A percentile compares a stretch with the other conserved stretches of the same genome.
Conservation (phyloP, 2,329 filamentous ascomycete species). For the Tolypocladium guangdongense region DNA sequence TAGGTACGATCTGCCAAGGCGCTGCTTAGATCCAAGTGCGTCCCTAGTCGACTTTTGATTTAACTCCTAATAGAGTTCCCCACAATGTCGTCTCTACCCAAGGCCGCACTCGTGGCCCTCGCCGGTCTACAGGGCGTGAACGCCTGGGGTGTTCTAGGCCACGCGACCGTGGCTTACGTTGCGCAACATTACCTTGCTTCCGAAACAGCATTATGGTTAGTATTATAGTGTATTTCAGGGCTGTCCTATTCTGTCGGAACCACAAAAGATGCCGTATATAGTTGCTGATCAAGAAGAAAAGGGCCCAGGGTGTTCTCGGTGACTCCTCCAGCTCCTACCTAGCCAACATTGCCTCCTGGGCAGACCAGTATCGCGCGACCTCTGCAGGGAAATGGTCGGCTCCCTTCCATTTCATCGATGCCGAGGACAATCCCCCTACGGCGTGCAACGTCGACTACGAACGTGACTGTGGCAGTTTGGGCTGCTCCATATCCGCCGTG, state of each 20-base stretch:
- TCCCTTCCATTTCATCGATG: conserved; percentile 42
- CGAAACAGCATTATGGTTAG: conserved; percentile 19
- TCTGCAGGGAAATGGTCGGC: conserved; percentile 32
- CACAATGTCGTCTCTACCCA: conserved; percentile 5
- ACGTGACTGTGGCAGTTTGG: conserved; percentile 15
- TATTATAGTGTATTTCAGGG: background rate
- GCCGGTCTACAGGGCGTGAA: conserved; percentile 6
- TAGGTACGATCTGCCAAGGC: background rate
- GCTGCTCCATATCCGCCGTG: conserved; percentile 15
- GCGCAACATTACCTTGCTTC: conserved; percentile 35
- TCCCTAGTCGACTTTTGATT: background rate
- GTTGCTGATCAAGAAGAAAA: background rate
- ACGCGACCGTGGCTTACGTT: conserved; percentile 43
- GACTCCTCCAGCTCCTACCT: conserved; percentile 35
- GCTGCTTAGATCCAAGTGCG: background rate
- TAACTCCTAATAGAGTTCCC: background rate
- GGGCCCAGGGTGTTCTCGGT: conserved; percentile 20
- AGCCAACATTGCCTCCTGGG: conserved; percentile 30
- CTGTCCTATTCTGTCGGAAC: rapidly evolving
- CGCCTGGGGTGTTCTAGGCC: conserved; percentile 35
- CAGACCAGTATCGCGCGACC: conserved; percentile 36
- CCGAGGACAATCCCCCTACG: conserved; percentile 23
- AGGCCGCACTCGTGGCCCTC: conserved; percentile 5
- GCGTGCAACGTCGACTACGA: conserved; percentile 30
- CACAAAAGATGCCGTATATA: background rate